These are phyloP conservation scores for Starmerella scarabaei DNA, from an alignment of 805 yeast genomes.

Conservation along the genomic window DNA sequence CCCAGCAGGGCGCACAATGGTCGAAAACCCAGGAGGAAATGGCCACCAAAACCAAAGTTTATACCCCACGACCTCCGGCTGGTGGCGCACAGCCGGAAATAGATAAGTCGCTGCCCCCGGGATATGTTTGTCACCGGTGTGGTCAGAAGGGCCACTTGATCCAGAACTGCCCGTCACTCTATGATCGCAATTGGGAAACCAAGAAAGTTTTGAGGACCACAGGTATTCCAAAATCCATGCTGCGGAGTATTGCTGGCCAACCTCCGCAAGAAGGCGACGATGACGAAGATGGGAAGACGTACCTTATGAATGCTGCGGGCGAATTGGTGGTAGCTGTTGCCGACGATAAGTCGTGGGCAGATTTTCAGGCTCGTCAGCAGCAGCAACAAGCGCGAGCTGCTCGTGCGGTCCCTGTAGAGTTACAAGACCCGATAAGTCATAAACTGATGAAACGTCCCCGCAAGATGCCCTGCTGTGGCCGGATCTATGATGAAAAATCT, in stretches of 20 bases:
- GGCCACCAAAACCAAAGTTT: conserved; percentile 72
- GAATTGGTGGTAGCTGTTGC: conserved; percentile 94
- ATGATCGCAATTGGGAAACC: conserved; percentile 89
- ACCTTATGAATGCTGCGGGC: conserved; percentile 87
- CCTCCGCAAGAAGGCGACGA: conserved; percentile 59
- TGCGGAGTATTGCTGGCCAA: conserved; percentile 46
- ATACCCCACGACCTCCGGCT: conserved; percentile 20
- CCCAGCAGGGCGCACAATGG: conserved; percentile 90
- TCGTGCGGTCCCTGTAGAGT: conserved; percentile 38
- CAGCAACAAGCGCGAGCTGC: conserved; percentile 33
- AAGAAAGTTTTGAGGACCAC: conserved; percentile 83
- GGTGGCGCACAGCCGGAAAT: conserved; percentile 38
- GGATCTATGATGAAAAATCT: conserved; percentile 43
- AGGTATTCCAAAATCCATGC: conserved; percentile 90
- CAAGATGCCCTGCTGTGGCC: conserved; percentile 67
- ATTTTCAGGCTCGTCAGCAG: conserved; percentile 58
- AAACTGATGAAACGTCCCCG: conserved; percentile 60
- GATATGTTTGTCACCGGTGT: conserved; percentile 91
- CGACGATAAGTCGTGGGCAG: conserved; percentile 81
- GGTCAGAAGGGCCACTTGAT: conserved; percentile 95
- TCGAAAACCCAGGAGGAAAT: conserved; percentile 82
- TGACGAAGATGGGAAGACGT: conserved; percentile 41
- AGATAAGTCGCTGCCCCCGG: conserved; percentile 61
- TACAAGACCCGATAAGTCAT: conserved; percentile 58
- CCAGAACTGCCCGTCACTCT: conserved; percentile 85